Conservation (phyloP, 805 yeast species). For the Yarrowia bubula region DNA sequence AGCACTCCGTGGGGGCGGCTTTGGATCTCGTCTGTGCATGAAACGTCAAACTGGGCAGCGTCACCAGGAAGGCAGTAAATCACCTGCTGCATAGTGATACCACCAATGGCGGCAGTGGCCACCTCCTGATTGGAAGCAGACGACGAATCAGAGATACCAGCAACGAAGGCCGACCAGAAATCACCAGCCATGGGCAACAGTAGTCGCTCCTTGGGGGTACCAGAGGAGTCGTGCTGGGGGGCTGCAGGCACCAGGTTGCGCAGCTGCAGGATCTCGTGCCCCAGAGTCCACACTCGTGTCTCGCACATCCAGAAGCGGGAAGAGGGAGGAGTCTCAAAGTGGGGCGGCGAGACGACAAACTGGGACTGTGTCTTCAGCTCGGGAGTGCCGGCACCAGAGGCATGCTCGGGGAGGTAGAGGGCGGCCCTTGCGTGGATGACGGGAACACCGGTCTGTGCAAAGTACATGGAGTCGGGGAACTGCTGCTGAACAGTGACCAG, state of each 20-base stretch:
- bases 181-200: conserved; percentile 41
- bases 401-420: conserved; percentile 32
- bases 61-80: conserved; percentile 22
- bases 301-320: conserved; percentile 35
- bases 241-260: conserved; percentile 33
- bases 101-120: conserved; percentile 22
- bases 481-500: conserved; percentile 33
- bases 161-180: conserved; percentile 42
- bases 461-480: conserved; percentile 34
- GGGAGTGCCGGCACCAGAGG: background rate
- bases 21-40: conserved; percentile 14
- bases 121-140: conserved; percentile 6
- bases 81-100: conserved; percentile 21
- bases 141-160: conserved; percentile 33
- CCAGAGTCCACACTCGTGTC: conserved; percentile 39
- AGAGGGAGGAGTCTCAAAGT: conserved; percentile 10
- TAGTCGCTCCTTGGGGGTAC: conserved; percentile 37
- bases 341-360: conserved; percentile 22
- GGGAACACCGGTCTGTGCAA: conserved; percentile 32
- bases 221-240: conserved; percentile 30
- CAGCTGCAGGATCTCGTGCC: conserved; percentile 36
- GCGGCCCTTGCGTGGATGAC: conserved; percentile 38
- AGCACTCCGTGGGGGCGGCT: conserved; percentile 36
- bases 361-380: conserved; percentile 26
- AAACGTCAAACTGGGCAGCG: conserved; percentile 15